Conservation (phyloP, 2,329 filamentous ascomycete species). For the Penicillium frequentans region DNA sequence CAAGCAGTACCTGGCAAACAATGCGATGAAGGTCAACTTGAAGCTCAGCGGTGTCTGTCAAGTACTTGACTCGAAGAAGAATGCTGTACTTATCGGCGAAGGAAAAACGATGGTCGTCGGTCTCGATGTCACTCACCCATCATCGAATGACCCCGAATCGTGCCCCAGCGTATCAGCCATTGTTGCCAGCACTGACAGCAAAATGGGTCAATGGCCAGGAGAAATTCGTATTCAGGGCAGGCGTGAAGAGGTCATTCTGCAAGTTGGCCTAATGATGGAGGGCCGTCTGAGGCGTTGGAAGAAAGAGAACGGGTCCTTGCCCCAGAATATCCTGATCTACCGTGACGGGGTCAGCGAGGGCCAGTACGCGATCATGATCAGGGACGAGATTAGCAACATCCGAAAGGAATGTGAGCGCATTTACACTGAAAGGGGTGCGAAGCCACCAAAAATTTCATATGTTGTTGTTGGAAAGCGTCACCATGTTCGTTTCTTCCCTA, state of each 20-base stretch:
- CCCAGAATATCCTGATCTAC: constrained; percentile 76
- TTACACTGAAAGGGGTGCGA: constrained; percentile 50
- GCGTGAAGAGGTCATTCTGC: constrained; percentile 58
- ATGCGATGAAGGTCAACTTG: constrained; percentile 75
- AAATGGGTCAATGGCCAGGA: constrained; percentile 74
- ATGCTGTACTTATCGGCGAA: constrained; percentile 54
- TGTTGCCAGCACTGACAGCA: constrained; percentile 68
- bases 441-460: constrained; percentile 67
- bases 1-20: constrained; percentile 62
- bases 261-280: constrained; percentile 50
- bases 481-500: constrained; percentile 80
- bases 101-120: constrained; percentile 80
- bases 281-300: constrained; percentile 65
- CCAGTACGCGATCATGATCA: constrained; percentile 68
- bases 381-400: constrained; percentile 57
- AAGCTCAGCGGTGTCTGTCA: constrained; percentile 77
- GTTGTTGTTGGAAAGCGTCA: constrained; percentile 84
- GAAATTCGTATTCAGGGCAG: constrained; percentile 53
- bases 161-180: constrained; percentile 76
- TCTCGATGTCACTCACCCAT: constrained; percentile 85
- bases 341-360: constrained; percentile 86
- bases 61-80: constrained; percentile 41
- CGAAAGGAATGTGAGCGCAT: constrained; percentile 58
- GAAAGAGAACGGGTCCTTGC: constrained; percentile 56
- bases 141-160: constrained; percentile 54